These are phyloP conservation scores for Saccharomycopsis schoenii DNA, from an alignment of 805 yeast species.

Conservation along the genomic window DNA sequence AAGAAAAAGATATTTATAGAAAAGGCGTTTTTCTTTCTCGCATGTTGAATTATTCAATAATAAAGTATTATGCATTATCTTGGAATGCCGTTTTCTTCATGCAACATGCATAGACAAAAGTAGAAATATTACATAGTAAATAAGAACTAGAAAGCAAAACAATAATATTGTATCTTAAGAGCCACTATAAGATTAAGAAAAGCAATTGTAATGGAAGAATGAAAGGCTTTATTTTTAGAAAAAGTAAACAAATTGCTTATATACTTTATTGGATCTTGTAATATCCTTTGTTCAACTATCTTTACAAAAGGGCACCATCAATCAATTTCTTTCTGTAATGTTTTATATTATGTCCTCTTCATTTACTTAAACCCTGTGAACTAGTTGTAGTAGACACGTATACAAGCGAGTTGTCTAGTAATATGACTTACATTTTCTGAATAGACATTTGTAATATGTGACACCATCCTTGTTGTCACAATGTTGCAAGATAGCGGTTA, in stretches of 20 bases:
- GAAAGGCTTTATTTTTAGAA: neutral
- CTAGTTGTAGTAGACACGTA: too few relatives aligned
- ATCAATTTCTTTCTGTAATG: neutral
- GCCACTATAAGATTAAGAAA: neutral
- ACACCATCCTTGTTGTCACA: too few relatives aligned
- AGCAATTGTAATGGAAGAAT: neutral
- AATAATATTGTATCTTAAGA: too few relatives aligned
- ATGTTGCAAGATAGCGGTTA: too few relatives aligned
- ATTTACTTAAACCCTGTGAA: too few relatives aligned
- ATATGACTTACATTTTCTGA: too few relatives aligned
- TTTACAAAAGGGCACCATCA: neutral
- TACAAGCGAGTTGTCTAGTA: too few relatives aligned
- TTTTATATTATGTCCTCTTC: too few relatives aligned
- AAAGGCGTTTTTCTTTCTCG: neutral
- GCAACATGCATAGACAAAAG: neutral
- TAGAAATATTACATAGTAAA: too few relatives aligned
- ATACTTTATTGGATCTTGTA: neutral
- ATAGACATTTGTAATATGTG: too few relatives aligned
- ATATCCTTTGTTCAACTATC: neutral
- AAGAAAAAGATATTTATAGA: neutral
- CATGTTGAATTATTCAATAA: neutral
- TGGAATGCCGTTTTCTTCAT: neutral
- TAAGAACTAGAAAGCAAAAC: too few relatives aligned
- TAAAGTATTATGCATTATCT: neutral
- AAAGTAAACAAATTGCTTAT: neutral